phyloP scores from a whole-genome alignment of 164 flowering plant species.

The Kingdonia uniflora region DNA sequence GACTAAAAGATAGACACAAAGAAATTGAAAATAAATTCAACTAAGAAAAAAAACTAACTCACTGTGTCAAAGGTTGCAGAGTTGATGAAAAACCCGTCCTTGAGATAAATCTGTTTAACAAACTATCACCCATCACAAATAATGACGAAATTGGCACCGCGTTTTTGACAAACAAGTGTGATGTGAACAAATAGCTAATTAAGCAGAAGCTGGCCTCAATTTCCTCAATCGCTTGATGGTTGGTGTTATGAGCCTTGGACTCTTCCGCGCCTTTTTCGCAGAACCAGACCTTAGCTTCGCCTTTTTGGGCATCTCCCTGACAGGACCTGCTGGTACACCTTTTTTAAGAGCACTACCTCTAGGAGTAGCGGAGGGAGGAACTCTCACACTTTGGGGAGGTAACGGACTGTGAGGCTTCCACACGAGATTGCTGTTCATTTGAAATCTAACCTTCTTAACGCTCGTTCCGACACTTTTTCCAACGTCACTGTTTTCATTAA shows the following conservation, averaged over 20 bases:
- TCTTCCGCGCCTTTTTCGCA: slow-evolving; percentile 37
- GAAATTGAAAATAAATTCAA: too few species aligned
- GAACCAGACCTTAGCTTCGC: slow-evolving; percentile 10
- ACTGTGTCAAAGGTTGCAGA: neutral
- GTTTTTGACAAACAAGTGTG: neutral
- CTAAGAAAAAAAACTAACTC: neutral
- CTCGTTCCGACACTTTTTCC: slow-evolving; percentile 44
- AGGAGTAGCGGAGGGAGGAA: slow-evolving; percentile 90
- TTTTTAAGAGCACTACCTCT: slow-evolving; percentile 87
- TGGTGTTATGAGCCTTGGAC: slow-evolving; percentile 26
- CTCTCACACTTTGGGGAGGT: slow-evolving; percentile 76
- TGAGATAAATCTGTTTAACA: too few species aligned
- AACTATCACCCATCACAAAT: slow-evolving; percentile 2
- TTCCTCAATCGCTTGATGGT: slow-evolving; percentile 41
- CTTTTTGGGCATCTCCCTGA: slow-evolving; percentile 28
- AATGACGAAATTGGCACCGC: slow-evolving; percentile 5
- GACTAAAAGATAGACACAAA: too few species aligned
- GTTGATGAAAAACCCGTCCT: neutral
- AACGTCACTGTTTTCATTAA: slow-evolving; percentile 9
- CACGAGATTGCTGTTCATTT: slow-evolving; percentile 76
- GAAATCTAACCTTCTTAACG: slow-evolving; percentile 70
- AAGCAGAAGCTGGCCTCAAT: slow-evolving; percentile 15
- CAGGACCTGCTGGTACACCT: slow-evolving; percentile 38
- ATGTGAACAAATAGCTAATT: neutral
- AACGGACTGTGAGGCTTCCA: slow-evolving; percentile 88